Base-by-base conservation (phyloP, 2,329 filamentous ascomycete species). In the Podosphaera aphanis region DNA sequence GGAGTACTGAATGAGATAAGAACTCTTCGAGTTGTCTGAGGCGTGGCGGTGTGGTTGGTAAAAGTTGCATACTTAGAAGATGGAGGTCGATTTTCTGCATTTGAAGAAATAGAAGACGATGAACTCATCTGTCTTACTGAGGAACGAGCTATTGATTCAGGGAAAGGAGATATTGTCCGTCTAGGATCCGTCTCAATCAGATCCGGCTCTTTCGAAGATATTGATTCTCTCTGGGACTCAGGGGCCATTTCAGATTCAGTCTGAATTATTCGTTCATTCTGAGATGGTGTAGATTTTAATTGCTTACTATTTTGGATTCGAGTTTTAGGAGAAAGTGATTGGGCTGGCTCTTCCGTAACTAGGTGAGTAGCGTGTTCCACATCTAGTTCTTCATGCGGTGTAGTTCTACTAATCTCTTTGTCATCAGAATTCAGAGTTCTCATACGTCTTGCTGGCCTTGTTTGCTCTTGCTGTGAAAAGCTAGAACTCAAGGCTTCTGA, bases 81-180 rank as follows among this genome's bases (percentile, higher is more conserved):
- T 0, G 82, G 82, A 1, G 80, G 80, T 42, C 73, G 75, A 53
- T 88, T 88, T 59, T 90, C 83, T 0, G 79, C 79, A 57, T 90
- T 79, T 0, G 82, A 86, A 1, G 80, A 79, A 53, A 83, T 80
- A 0, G 77, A 77, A 1, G 80, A 81, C 16, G 71, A 70, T 0
- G 78, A 44, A 39, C 20, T 23, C 20, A 15, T 20, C 18, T 39
- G 11, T 16, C 16, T 19, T 39, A 20, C n/a, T 39, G 15, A 33
- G 13, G 29, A 33, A 33, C 4, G 29, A n/a, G 10, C 13, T 11
- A n/a, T 33, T 11, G 29, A 13, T 33, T 13, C 10, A 33, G 10
- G 29, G 29, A n/a, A 13, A 33, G 15, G 29, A 33, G 29, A 33
- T 13, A 11, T 33, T 33, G 5, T 13, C 6, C 6, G 29, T 33